These are phyloP conservation scores for Platismatia glauca DNA, from an alignment of 495 filamentous ascomycete genomes.

Conservation along the genomic window DNA sequence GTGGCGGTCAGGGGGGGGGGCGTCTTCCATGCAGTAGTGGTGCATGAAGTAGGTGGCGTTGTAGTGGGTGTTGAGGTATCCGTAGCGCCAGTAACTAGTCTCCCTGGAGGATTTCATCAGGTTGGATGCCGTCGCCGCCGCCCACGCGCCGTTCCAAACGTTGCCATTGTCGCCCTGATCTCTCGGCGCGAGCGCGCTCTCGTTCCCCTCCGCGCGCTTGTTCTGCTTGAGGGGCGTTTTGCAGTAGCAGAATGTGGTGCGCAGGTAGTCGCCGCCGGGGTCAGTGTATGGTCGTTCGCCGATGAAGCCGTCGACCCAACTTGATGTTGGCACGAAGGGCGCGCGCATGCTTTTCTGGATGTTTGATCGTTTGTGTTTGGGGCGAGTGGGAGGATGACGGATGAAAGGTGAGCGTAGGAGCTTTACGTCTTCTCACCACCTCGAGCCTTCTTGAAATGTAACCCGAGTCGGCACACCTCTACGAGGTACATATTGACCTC, in stretches of 20 bases:
- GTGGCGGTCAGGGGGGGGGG: neutral
- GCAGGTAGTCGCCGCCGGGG: neutral
- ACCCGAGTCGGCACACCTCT: neutral
- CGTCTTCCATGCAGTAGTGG: slow-evolving; percentile 2
- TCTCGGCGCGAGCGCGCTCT: too few relatives aligned
- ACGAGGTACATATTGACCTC: neutral
- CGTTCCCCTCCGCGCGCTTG: too few relatives aligned
- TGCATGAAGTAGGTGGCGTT: neutral
- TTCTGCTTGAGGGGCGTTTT: too few relatives aligned
- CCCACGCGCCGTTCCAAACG: neutral
- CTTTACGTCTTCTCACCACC: neutral
- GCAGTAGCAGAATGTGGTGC: slow-evolving; percentile 1
- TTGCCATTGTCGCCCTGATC: too few relatives aligned
- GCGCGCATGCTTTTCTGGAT: too few relatives aligned
- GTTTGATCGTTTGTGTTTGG: too few relatives aligned
- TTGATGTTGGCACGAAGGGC: neutral
- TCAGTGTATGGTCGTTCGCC: neutral
- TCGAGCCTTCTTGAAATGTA: neutral
- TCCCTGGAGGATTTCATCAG: neutral
- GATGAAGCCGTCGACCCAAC: neutral
- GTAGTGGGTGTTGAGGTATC: neutral
- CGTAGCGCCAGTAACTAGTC: neutral
- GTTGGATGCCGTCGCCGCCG: neutral
- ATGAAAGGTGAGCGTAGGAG: too few relatives aligned
- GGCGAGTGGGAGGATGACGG: too few relatives aligned